Evolutionary conservation across 495 filamentous ascomycete species (phyloP).

Genomic region (Aspergillus diversus): DNA sequence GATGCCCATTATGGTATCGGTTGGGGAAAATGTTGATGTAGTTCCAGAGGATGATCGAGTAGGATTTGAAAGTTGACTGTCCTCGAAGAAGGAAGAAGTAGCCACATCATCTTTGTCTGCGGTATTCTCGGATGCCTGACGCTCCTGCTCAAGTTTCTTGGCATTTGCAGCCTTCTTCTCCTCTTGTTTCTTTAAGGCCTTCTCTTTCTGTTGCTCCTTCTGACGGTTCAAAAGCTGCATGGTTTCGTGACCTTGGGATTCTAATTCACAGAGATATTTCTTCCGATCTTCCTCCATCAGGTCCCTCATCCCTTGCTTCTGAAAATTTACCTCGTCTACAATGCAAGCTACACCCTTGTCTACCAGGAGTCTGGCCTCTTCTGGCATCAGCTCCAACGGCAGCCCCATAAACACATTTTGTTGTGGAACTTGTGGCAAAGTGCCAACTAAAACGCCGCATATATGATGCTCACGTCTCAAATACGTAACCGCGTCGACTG

Average conservation of each 20-base stretch:
- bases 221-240: slow-evolving; percentile 43
- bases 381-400: slow-evolving; percentile 85
- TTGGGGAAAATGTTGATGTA: slow-evolving; percentile 17
- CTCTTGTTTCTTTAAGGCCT: slow-evolving; percentile 45
- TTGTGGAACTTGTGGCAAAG: slow-evolving; percentile 85
- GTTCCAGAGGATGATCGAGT: slow-evolving; percentile 29
- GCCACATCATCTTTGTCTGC: slow-evolving; percentile 26
- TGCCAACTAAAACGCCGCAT: slow-evolving; percentile 83
- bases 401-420: slow-evolving; percentile 94
- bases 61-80: slow-evolving; percentile 23
- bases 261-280: slow-evolving; percentile 48
- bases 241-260: slow-evolving; percentile 49
- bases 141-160: slow-evolving; percentile 36
- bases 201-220: slow-evolving; percentile 45
- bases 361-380: slow-evolving; percentile 83
- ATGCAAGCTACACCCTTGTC: slow-evolving; percentile 79
- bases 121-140: slow-evolving; percentile 26
- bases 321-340: slow-evolving; percentile 72
- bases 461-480: slow-evolving; percentile 82
- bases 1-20: slow-evolving; percentile 42
- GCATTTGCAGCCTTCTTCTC: slow-evolving; percentile 43
- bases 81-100: slow-evolving; percentile 49
- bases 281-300: slow-evolving; percentile 59
- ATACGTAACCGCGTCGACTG: slow-evolving; percentile 78
- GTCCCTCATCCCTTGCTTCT: slow-evolving; percentile 61